phyloP scores from a whole-genome alignment of 2,329 filamentous ascomycete species.

The Rhinocladiella mackenziei region DNA sequence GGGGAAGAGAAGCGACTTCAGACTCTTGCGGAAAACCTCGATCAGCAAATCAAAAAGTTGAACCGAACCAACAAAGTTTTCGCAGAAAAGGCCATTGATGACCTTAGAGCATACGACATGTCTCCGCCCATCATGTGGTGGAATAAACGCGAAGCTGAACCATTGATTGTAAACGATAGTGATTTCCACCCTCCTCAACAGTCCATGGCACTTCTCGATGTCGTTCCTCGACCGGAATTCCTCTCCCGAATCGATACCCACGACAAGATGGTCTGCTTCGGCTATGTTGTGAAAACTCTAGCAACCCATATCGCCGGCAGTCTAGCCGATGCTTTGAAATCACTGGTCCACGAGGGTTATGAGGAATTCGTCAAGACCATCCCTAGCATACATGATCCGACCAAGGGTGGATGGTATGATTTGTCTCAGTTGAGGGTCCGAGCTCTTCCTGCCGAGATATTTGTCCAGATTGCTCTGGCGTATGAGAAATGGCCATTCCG shows the following conservation, averaged over 20 bases:
- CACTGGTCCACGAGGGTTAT: constrained; percentile 16
- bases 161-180: constrained; percentile 19
- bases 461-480: constrained; percentile 29
- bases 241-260: constrained; percentile 46
- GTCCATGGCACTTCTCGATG: constrained; percentile 41
- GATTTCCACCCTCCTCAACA: constrained; percentile 23
- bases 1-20: constrained; percentile 5
- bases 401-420: constrained; percentile 26
- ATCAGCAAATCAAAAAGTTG: constrained; percentile 7
- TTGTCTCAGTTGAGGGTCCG: constrained; percentile 21
- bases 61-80: constrained; percentile 16
- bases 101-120: constrained; percentile 23
- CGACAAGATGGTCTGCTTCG: constrained; percentile 26
- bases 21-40: constrained; percentile 5
- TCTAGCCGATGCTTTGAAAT: constrained; percentile 16
- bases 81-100: constrained; percentile 27
- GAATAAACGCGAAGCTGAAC: constrained; percentile 24
- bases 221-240: constrained; percentile 56
- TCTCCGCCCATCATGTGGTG: constrained; percentile 22
- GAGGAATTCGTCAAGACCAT: constrained; percentile 26
- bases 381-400: constrained; percentile 22
- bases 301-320: constrained; percentile 5
- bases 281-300: constrained; percentile 17
- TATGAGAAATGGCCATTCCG: constrained; percentile 29
- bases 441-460: constrained; percentile 19